A percentile compares a stretch with the other conserved stretches of the same genome.
phyloP scores from a whole-genome alignment of 306 rosid species.

The Comarum palustre region DNA sequence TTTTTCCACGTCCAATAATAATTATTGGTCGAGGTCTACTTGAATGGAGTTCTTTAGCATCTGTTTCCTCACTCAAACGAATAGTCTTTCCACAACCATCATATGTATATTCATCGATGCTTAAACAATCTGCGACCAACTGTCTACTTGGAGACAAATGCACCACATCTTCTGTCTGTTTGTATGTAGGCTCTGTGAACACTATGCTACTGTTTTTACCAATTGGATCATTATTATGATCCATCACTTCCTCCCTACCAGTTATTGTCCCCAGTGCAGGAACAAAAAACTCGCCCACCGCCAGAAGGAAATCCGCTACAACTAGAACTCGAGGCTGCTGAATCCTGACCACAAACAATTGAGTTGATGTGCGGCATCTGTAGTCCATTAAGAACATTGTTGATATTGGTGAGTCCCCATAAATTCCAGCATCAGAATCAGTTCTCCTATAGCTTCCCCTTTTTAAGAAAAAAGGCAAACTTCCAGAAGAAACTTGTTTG shows the following conservation, averaged over 20 bases:
- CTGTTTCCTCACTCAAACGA: constrained; percentile 61
- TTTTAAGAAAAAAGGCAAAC: constrained; percentile 46
- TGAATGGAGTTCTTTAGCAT: constrained; percentile 49
- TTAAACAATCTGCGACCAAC: constrained; percentile 65
- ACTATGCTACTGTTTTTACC: constrained; percentile 56
- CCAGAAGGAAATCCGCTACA: constrained; percentile 96
- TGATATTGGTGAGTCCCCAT: constrained; percentile 60
- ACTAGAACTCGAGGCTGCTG: constrained; percentile 97
- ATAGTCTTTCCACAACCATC: constrained; percentile 93
- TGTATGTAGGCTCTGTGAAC: constrained; percentile 61
- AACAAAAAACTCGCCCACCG: constrained; percentile 90
- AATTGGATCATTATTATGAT: constrained; percentile 81
- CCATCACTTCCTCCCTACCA: constrained; percentile 90
- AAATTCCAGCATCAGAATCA: constrained; percentile 37
- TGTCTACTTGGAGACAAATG: constrained; percentile 78
- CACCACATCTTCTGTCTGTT: constrained; percentile 76
- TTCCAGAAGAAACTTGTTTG: constrained; percentile 61
- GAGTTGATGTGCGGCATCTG: constrained; percentile 78
- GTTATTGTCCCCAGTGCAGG: constrained; percentile 85
- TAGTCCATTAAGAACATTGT: constrained; percentile 93
- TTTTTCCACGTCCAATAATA: constrained; percentile 79
- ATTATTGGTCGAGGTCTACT: constrained; percentile 66
- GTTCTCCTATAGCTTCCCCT: constrained; percentile 47
- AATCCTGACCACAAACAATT: constrained; percentile 76
- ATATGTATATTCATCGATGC: constrained; percentile 75